These are phyloP conservation scores for Clavispora vitiphila DNA, from an alignment of 805 yeast species.

Conservation along the genomic window DNA sequence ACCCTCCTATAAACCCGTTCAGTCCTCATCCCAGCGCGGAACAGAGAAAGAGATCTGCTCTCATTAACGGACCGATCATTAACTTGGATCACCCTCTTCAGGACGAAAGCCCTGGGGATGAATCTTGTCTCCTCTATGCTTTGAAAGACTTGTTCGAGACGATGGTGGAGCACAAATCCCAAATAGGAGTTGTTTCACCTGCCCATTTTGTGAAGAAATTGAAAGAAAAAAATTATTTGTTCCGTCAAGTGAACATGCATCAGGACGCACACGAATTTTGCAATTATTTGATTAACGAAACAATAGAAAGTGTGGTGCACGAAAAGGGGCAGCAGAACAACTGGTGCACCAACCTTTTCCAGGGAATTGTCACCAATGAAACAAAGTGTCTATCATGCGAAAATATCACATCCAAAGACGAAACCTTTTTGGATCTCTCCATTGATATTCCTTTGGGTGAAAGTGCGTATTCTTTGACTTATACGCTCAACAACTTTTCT, in stretches of 20 bases:
- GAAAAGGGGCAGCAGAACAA: constrained; percentile 29
- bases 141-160: constrained; percentile 83
- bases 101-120: constrained; percentile 13
- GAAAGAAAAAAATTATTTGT: constrained; percentile 77
- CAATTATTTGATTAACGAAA: constrained; percentile 73
- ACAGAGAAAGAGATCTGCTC: constrained; percentile 70
- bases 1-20: constrained; percentile 34
- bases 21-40: constrained; percentile 50
- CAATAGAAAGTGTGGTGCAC: constrained; percentile 52
- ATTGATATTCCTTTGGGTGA: constrained; percentile 71
- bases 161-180: constrained; percentile 64
- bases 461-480: constrained; percentile 57
- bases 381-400: constrained; percentile 91
- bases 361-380: constrained; percentile 80
- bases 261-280: constrained; percentile 98
- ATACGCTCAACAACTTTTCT: constrained; percentile 75
- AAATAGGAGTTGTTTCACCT: constrained; percentile 84
- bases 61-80: constrained; percentile 75
- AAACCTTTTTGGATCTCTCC: constrained; percentile 79
- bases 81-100: constrained; percentile 69
- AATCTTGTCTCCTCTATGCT: constrained; percentile 43
- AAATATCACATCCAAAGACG: constrained; percentile 73
- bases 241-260: constrained; percentile 83
- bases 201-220: constrained; percentile 64
- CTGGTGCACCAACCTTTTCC: constrained; percentile 69